These are phyloP conservation scores for Trichoderma simmonsii DNA, from an alignment of 2,329 filamentous ascomycete species.

Conservation along the genomic window DNA sequence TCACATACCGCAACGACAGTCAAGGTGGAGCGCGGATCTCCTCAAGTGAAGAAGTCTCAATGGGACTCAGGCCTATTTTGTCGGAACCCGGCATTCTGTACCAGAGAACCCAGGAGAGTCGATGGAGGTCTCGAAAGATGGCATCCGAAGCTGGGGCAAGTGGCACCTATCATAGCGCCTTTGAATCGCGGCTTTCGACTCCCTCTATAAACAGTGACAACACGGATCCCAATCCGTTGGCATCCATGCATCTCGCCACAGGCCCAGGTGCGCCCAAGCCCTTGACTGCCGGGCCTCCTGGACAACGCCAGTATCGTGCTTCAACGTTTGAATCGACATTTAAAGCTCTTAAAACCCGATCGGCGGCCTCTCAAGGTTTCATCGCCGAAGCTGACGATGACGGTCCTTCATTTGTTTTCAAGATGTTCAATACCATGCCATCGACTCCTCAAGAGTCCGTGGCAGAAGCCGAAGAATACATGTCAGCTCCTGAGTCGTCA, in stretches of 20 bases:
- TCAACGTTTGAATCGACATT: conserved; percentile 40
- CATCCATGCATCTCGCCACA: conserved; percentile 28
- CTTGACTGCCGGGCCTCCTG: conserved; percentile 54
- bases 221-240: conserved; percentile 20
- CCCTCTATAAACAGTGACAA: conserved; percentile 20
- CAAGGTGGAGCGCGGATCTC: background rate
- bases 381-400: background rate
- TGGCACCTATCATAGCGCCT: background rate
- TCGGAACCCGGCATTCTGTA: conserved; percentile 20
- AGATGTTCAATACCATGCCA: background rate
- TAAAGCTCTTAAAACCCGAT: conserved; percentile 33
- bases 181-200: conserved; percentile 13
- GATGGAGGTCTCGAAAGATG: background rate
- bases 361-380: background rate
- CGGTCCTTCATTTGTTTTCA: background rate
- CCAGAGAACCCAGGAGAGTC: conserved; percentile 7
- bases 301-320: conserved; percentile 49
- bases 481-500: conserved; percentile 38
- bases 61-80: conserved; percentile 10
- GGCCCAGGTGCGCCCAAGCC: conserved; percentile 46
- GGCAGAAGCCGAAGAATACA: background rate
- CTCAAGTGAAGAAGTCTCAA: background rate
- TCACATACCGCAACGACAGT: background rate
- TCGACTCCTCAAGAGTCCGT: background rate
- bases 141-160: background rate